Conservation (phyloP, 148 eudicot genomes). For the Rhododendron henanense region DNA sequence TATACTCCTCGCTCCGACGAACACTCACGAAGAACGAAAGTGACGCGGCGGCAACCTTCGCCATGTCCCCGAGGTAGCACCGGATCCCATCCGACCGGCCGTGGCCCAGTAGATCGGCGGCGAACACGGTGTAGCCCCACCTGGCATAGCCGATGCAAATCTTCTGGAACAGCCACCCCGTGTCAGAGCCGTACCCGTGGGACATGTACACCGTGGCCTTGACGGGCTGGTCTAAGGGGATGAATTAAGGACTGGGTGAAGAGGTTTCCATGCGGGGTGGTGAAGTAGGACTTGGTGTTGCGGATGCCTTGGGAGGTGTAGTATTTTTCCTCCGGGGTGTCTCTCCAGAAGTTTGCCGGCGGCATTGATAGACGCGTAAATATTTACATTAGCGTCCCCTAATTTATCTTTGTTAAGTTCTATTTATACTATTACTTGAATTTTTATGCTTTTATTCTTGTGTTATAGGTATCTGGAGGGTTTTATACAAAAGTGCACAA, state of each 20-base stretch:
- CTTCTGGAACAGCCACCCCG: constrained; percentile 69
- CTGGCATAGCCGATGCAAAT: constrained; percentile 49
- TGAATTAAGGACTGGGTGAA: constrained; percentile 63
- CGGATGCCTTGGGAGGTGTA: constrained; percentile 54
- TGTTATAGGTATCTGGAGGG: no score
- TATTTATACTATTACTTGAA: no score
- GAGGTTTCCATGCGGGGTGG: constrained; percentile 51
- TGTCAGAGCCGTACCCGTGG: constrained; percentile 74
- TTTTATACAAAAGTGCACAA: no score
- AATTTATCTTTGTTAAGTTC: no score
- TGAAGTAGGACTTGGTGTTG: constrained; percentile 49
- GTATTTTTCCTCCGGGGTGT: constrained; percentile 56
- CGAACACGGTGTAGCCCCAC: constrained; percentile 74
- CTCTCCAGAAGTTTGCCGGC: constrained; percentile 55
- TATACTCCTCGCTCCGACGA: constrained; percentile 38
- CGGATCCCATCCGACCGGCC: constrained; percentile 60
- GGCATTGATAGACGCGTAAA: no score
- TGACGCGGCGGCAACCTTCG: constrained; percentile 40
- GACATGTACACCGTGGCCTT: constrained; percentile 55
- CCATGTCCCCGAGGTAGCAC: constrained; percentile 54
- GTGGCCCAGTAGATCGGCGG: constrained; percentile 68
- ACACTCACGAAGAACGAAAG: constrained; percentile 38
- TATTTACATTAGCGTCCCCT: no score
- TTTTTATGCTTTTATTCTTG: no score
- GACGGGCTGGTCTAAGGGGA: constrained; percentile 29